Base-by-base conservation (phyloP, 495 filamentous ascomycete genomes). In the Rostrohypoxylon terebratum region DNA sequence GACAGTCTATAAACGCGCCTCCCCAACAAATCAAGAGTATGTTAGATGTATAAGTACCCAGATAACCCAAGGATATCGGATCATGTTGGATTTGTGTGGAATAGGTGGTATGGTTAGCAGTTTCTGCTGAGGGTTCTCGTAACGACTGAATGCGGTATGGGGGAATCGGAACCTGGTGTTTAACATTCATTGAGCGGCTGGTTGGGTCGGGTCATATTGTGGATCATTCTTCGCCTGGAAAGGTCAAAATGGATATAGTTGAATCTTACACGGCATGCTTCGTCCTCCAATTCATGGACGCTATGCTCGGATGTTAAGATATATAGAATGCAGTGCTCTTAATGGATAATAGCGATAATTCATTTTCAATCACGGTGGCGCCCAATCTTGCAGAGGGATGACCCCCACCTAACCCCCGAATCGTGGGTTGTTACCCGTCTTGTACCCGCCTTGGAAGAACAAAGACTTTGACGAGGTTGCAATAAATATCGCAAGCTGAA, bases 1-100 rank as follows among this genome's bases (percentile, higher is more conserved):
- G 64, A 8, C 33, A 71, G 2, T 83, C 80, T 33, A 80, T 78
- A 5, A 77, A 62, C 11, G 77, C 66, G 21, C 78, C 81, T 57
- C 85, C 84, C 25, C 83, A 85, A 75, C 80, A 83, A 71, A 80
- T 89, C 13, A 81, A 79, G 75, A 88, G 86, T 68, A 89, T 89
- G 87, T 72, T 89, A 70, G 87, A 89, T 80, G 72, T 89, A 6
- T 89, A 74, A 83, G 28, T 51, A 23, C 1, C 16, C 9, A 13
- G 40, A 16, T 18, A 18, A 45, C 1, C 20, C 16, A 10, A 11
- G 38, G n/a, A 18, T 14, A 62, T 57, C 10, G 42, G 54, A 48
- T 53, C 8, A 18, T 45, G 5, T 45, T 42, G 38, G 42, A 45
- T 18, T 20, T 4, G 20, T 33, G 42, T 60, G 42, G 18, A 11